phyloP scores from a whole-genome alignment of 1,284 basidiomycete species.

The Pyrrhoderma lamaoense region DNA sequence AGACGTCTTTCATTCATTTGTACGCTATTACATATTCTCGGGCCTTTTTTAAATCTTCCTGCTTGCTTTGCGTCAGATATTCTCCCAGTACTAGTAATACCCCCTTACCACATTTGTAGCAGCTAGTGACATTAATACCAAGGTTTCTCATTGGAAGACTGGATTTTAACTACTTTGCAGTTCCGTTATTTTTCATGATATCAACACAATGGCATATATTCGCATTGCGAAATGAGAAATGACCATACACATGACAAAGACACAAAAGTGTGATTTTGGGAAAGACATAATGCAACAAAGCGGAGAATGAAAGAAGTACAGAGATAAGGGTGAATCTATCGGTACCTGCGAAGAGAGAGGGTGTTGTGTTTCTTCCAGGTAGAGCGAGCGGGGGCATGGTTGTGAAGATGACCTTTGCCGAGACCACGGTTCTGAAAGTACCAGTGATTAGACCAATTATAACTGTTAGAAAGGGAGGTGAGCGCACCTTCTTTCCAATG shows the following conservation, averaged over 20 bases:
- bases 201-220: conserved; percentile 10
- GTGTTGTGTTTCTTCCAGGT: conserved; percentile 99
- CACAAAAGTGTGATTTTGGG: conserved; percentile 10
- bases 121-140: conserved; percentile 17
- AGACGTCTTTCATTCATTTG: conserved; percentile 10
- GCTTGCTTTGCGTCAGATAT: conserved; percentile 7
- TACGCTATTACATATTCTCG: conserved; percentile 10
- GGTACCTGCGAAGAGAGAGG: conserved; percentile 95
- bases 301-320: conserved; percentile 18
- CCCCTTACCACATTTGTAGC: conserved; percentile 13
- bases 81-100: conserved; percentile 11
- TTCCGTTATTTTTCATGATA: not conserved
- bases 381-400: conserved; percentile 86
- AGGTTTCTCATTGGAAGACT: not conserved
- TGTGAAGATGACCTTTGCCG: conserved; percentile 94
- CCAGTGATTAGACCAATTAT: conserved; percentile 6
- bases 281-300: conserved; percentile 4
- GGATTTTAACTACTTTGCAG: not conserved
- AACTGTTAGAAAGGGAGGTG: not conserved
- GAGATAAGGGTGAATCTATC: conserved; percentile 46
- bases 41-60: conserved; percentile 4
- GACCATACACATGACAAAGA: conserved; percentile 10
- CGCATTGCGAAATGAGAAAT: conserved; percentile 7
- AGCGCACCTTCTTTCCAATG: conserved; percentile 85
- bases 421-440: conserved; percentile 73